Conservation (phyloP, 2,329 filamentous ascomycete genomes). For the Verticillium tricorpus region DNA sequence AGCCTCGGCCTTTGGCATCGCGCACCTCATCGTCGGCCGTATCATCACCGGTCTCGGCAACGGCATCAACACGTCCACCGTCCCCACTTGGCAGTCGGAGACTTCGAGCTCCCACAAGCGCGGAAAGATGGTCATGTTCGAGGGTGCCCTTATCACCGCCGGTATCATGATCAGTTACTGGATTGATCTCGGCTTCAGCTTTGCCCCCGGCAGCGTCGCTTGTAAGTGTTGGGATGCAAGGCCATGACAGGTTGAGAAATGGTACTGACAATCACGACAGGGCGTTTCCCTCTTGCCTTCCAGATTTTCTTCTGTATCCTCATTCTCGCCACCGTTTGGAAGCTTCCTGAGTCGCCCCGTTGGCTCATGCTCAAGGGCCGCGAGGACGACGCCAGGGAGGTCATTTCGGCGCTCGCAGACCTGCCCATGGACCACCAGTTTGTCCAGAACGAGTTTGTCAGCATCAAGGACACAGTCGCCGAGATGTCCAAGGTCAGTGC, state of each 20-base stretch:
- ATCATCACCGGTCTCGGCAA: slow-evolving; percentile 33
- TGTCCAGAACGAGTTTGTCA: slow-evolving; percentile 47
- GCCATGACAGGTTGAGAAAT: too few species aligned
- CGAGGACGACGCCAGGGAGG: slow-evolving; percentile 36
- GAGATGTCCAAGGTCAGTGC: slow-evolving; percentile 42
- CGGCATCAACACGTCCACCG: slow-evolving; percentile 37
- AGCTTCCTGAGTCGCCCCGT: slow-evolving; percentile 49
- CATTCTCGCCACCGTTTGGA: slow-evolving; percentile 48
- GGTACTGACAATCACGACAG: background rate
- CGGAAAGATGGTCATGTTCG: slow-evolving; percentile 58
- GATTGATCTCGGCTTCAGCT: slow-evolving; percentile 55
- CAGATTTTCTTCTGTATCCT: slow-evolving; percentile 55
- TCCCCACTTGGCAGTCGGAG: slow-evolving; percentile 59
- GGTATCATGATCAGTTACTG: slow-evolving; percentile 57
- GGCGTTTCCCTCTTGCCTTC: slow-evolving; percentile 59
- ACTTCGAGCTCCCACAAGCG: slow-evolving; percentile 52
- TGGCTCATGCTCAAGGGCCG: slow-evolving; percentile 35
- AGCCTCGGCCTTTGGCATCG: slow-evolving; percentile 37
- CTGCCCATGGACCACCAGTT: slow-evolving; percentile 41
- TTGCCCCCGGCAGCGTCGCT: slow-evolving; percentile 41
- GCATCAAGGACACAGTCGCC: slow-evolving; percentile 60
- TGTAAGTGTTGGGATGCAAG: slow-evolving; percentile 16
- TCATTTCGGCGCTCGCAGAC: slow-evolving; percentile 36
- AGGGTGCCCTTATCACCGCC: slow-evolving; percentile 52
- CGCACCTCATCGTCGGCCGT: slow-evolving; percentile 53